These are phyloP conservation scores for Solanum phureja DNA, from an alignment of 257 asterid species.

Conservation along the genomic window DNA sequence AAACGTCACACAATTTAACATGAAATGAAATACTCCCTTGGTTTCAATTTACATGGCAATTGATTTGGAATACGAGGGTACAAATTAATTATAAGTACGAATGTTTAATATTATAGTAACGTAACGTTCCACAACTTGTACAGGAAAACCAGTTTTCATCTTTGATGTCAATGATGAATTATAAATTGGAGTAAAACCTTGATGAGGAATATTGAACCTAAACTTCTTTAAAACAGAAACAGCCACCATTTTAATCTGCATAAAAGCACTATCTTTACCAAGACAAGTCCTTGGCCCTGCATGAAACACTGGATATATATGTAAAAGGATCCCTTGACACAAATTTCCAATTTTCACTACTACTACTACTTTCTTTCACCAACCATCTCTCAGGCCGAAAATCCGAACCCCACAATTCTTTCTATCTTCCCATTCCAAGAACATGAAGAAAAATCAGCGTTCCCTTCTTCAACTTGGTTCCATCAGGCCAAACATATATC, in stretches of 20 bases:
- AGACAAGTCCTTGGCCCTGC: slow-evolving; percentile 3
- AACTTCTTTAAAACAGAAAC: too few species aligned
- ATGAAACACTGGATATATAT: not conserved
- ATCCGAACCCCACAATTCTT: not conserved
- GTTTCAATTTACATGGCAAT: too few species aligned
- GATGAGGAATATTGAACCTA: too few species aligned
- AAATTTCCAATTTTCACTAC: not conserved
- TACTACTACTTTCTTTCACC: not conserved
- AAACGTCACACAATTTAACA: too few species aligned
- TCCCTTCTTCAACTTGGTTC: not conserved
- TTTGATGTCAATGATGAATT: too few species aligned
- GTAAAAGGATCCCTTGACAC: not conserved
- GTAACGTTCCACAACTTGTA: too few species aligned
- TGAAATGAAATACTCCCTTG: too few species aligned
- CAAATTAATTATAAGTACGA: too few species aligned
- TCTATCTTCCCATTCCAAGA: not conserved
- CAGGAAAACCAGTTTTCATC: too few species aligned
- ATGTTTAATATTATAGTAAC: too few species aligned
- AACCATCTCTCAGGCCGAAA: not conserved
- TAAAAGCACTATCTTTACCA: not conserved
- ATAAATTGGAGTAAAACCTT: too few species aligned
- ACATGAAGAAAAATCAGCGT: not conserved
- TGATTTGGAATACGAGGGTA: too few species aligned
- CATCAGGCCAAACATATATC: not conserved
- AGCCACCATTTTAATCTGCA: not conserved